Conservation (phyloP, 257 asterid species). For the Solanum dulcamara region DNA sequence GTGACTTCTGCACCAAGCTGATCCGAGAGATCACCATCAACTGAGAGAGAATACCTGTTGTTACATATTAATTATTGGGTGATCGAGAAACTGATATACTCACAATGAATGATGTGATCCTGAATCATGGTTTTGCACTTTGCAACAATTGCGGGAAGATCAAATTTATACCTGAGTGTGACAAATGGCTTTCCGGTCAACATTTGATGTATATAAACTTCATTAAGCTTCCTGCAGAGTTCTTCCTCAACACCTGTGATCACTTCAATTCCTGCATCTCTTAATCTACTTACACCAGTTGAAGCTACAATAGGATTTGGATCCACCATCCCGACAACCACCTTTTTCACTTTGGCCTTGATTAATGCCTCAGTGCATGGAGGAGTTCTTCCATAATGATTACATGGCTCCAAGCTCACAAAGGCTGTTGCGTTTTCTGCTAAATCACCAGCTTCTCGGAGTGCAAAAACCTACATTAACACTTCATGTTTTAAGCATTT, state of each 20-base stretch:
- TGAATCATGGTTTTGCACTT: background rate
- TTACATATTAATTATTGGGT: background rate
- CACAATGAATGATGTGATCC: background rate
- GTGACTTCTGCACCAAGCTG: constrained; percentile 44
- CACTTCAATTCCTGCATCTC: constrained; percentile 75
- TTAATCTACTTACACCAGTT: constrained; percentile 55
- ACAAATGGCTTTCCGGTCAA: constrained; percentile 68
- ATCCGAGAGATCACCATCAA: constrained; percentile 45
- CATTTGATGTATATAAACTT: constrained; percentile 73
- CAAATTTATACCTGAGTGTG: constrained; percentile 49
- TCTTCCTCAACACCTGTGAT: constrained; percentile 75
- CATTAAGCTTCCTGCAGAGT: constrained; percentile 64
- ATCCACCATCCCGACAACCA: constrained; percentile 93
- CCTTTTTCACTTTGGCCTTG: constrained; percentile 64
- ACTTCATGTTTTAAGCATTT: background rate
- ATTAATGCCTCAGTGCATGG: constrained; percentile 91
- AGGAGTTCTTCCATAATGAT: constrained; percentile 94
- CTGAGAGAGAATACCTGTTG: constrained; percentile 72
- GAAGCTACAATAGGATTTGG: constrained; percentile 89
- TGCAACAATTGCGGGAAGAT: background rate
- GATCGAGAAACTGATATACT: background rate
- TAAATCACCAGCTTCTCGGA: constrained; percentile 76
- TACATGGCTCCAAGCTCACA: constrained; percentile 92
- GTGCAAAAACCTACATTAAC: constrained; percentile 63
- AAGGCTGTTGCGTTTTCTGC: constrained; percentile 83